These are phyloP conservation scores for Eucalyptus curtisii DNA, from an alignment of 345 rosid species.

Conservation along the genomic window DNA sequence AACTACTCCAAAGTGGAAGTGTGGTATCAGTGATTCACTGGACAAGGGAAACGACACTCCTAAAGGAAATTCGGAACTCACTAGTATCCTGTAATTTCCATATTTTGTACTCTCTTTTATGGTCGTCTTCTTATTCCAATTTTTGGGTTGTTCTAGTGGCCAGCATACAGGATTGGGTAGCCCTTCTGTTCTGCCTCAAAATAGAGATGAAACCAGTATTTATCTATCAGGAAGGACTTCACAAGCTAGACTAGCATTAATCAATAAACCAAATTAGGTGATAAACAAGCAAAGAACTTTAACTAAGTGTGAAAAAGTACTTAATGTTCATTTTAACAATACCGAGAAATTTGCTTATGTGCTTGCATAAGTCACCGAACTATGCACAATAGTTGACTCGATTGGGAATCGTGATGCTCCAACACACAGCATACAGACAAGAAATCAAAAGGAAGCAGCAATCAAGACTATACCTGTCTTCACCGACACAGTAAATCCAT, in stretches of 20 bases:
- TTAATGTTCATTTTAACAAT: not conserved
- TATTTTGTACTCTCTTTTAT: not conserved
- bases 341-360: not conserved
- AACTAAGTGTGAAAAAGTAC: not conserved
- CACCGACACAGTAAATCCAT: conserved; percentile 93
- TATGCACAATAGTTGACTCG: not conserved
- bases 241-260: not conserved
- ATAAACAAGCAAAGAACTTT: not conserved
- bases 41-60: not conserved
- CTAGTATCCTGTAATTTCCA: not conserved
- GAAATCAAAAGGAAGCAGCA: not conserved
- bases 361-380: not conserved
- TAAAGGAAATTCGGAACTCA: not conserved
- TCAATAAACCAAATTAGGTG: not conserved
- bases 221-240: not conserved
- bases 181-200: not conserved
- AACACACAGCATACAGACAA: not conserved
- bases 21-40: not conserved
- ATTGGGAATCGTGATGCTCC: not conserved
- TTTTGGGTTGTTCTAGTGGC: not conserved
- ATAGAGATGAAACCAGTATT: not conserved
- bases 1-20: not conserved
- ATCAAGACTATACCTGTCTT: conserved; percentile 43
- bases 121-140: not conserved
- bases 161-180: not conserved